These are phyloP conservation scores for Colletotrichum australisinense DNA, from an alignment of 2,329 filamentous ascomycete genomes.

Conservation along the genomic window DNA sequence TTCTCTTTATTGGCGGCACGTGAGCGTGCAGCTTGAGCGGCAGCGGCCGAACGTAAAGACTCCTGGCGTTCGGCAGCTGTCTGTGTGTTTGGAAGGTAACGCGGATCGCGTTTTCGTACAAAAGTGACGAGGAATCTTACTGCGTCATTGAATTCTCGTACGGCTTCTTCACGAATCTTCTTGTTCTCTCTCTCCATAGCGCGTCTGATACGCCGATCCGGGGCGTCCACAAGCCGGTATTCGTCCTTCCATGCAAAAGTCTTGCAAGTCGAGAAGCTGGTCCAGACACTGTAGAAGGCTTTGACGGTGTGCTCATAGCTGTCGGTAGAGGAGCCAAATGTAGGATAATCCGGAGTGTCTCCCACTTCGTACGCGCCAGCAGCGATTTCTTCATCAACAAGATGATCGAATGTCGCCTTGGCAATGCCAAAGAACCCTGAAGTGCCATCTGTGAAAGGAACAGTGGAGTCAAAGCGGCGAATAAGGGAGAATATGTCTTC, in stretches of 20 bases:
- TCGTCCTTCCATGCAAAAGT: conserved; percentile 90
- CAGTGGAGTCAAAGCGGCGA: conserved; percentile 80
- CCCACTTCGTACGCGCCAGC: conserved; percentile 77
- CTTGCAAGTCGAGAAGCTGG: conserved; percentile 84
- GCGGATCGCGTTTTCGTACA: conserved; percentile 89
- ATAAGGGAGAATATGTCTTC: conserved; percentile 84
- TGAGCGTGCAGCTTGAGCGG: conserved; percentile 85
- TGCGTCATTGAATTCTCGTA: conserved; percentile 91
- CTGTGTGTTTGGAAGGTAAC: conserved; percentile 81
- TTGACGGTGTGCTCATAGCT: conserved; percentile 81
- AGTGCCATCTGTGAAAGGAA: conserved; percentile 84
- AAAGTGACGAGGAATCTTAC: conserved; percentile 89
- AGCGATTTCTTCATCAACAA: conserved; percentile 83
- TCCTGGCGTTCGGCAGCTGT: conserved; percentile 85
- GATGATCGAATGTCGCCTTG: conserved; percentile 79
- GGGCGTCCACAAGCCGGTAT: conserved; percentile 85
- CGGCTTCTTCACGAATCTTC: conserved; percentile 82
- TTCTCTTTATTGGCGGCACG: conserved; percentile 85
- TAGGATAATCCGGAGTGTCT: conserved; percentile 76
- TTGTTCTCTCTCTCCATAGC: conserved; percentile 97
- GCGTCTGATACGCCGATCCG: conserved; percentile 84
- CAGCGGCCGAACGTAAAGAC: conserved; percentile 79
- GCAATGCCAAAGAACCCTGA: conserved; percentile 88
- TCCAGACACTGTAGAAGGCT: conserved; percentile 85
- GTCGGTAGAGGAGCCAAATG: conserved; percentile 84